Evolutionary conservation across 331 rosid genomes (phyloP), one percentile per base, ranked within the genome.

Genomic region (Dryas integrifolia): DNA sequence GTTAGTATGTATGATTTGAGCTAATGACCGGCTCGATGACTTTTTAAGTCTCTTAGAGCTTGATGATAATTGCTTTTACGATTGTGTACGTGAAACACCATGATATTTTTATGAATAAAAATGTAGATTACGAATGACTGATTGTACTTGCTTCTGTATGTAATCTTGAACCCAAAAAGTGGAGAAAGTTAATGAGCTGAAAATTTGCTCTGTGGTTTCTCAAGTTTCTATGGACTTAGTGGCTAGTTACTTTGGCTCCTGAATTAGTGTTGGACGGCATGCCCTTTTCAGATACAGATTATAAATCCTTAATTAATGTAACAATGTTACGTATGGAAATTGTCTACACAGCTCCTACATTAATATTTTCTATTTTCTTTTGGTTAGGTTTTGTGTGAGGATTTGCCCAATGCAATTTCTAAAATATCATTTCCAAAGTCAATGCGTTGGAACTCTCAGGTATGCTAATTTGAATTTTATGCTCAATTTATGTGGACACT

Each of bases 381-480:
- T 76, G 62, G 16, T 14, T 70, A 93, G 98, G 97, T 93, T 74
- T 80, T 93, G 70, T 93, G 94, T 40, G 92, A 87, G 84, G 89
- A 91, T 68, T 84, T 93, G 74, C 94, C 98, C 58, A 79, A 77
- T 80, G 67, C 79, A 15, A 81, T 93, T 83, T 88, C 86, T 24
- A 93, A 85, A 81, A 81, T 93, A 73, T 89, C 98, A 76, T 91
- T 93, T 74, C 88, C 96, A 35, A 93, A 93, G 92, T 86, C 97
- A 75, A 91, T 93, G 98, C 90, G 89, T 16, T 93, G 97, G 98
- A 93, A 89, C 69, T 89, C 97, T 74, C 90, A 91, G 92, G 98
- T 93, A 77, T 40, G 81, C 49, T 68, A 38, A 58, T 35, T 74
- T 63, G 51, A 65, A 51, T 52, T 45, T 70, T 53, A 7, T 58